Evolutionary conservation across 352 stramenopile genomes (phyloP).

Genomic region (Phytophthora brassicae): DNA sequence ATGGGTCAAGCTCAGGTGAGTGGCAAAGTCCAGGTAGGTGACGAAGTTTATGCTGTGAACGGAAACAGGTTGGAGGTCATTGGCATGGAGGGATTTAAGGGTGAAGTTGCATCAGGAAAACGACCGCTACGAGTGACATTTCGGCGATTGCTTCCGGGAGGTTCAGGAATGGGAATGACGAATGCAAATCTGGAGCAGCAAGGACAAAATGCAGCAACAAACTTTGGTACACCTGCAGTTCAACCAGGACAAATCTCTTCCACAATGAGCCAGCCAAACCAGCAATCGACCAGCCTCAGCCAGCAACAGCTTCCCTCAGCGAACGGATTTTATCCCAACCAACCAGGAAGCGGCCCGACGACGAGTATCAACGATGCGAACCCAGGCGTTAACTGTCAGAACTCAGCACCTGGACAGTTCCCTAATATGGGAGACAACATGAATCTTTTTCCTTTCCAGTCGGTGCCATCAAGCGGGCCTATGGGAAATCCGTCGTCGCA

Average conservation of each 20-base stretch:
- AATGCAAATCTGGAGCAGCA: conserved; percentile 1
- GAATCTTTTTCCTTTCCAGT: conserved; percentile 36
- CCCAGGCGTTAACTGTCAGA: conserved; percentile 13
- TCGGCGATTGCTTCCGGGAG: conserved; percentile 32
- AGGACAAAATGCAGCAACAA: conserved; percentile 3
- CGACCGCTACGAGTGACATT: conserved; percentile 77
- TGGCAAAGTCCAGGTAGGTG: conserved; percentile 68
- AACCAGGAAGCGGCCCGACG: conserved; percentile 19
- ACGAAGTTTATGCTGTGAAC: conserved; percentile 84
- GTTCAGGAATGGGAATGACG: background rate
- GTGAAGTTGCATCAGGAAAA: conserved; percentile 53
- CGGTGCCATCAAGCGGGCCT: conserved; percentile 26
- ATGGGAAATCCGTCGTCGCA: conserved; percentile 29
- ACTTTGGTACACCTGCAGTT: conserved; percentile 10
- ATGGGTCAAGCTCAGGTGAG: conserved; percentile 76
- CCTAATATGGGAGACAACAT: conserved; percentile 26
- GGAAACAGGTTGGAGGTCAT: conserved; percentile 59
- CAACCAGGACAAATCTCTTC: conserved; percentile 9
- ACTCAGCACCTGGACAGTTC: conserved; percentile 12
- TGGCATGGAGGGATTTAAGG: conserved; percentile 85
- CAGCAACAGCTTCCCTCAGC: conserved; percentile 5
- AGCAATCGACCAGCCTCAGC: conserved; percentile 20
- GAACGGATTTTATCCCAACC: conserved; percentile 15
- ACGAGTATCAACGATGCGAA: conserved; percentile 1
- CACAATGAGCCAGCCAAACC: conserved; percentile 24